A percentile compares a stretch with the other conserved stretches of the same genome.
Conservation (phyloP, 768 basidiomycete genomes). For the Psilocybe azurescens region DNA sequence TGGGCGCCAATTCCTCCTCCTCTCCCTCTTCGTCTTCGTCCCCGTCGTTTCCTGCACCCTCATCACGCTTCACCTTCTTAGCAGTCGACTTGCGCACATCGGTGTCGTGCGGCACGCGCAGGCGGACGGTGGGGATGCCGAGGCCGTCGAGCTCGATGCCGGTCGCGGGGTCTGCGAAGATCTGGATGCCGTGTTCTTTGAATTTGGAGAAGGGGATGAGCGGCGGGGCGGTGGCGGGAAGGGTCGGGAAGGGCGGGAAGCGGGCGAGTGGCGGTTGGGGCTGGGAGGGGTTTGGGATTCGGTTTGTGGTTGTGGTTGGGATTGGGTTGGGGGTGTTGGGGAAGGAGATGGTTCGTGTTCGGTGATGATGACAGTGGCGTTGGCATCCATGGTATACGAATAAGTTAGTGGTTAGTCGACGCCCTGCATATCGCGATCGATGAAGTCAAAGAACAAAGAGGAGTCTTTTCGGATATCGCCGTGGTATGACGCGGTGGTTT, state of each 20-base stretch:
- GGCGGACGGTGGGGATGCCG: conserved; percentile 68
- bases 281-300: too few relatives aligned
- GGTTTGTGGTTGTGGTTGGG: too few relatives aligned
- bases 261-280: background rate
- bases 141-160: conserved; percentile 67
- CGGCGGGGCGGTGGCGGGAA: conserved; percentile 41
- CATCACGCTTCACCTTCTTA: conserved; percentile 41
- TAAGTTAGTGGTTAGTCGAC: too few relatives aligned
- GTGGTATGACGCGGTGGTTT: background rate
- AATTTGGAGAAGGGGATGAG: conserved; percentile 64
- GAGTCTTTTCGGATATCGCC: background rate
- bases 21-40: conserved; percentile 42
- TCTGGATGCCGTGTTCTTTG: conserved; percentile 60
- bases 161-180: conserved; percentile 41
- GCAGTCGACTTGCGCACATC: conserved; percentile 57
- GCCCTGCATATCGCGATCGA: background rate
- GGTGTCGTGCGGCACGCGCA: conserved; percentile 58
- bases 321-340: too few relatives aligned
- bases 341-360: background rate
- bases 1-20: background rate
- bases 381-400: background rate
- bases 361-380: background rate
- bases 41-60: conserved; percentile 50
- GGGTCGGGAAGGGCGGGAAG: conserved; percentile 34
- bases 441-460: background rate